These are phyloP conservation scores for Cercospora zeae-maydis DNA, from an alignment of 2,329 filamentous ascomycete genomes.

Conservation along the genomic window DNA sequence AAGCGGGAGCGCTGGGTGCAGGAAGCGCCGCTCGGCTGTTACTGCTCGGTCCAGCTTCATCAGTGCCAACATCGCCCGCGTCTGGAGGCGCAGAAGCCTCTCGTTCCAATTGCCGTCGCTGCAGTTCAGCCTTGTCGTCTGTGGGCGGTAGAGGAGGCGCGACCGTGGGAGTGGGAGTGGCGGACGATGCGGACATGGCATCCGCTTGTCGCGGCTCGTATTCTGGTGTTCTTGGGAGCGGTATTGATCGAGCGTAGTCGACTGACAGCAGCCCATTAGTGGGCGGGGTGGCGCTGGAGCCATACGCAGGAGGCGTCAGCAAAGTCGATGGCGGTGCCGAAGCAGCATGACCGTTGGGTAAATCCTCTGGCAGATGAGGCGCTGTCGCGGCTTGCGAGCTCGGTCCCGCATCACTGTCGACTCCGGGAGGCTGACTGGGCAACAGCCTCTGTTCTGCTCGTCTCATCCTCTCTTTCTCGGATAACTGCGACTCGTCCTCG, in stretches of 20 bases:
- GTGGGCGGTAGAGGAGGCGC: slow-evolving; percentile 29
- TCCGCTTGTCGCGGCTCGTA: slow-evolving; percentile 16
- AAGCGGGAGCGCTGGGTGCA: slow-evolving; percentile 14
- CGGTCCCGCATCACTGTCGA: slow-evolving; percentile 25
- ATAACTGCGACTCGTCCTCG: slow-evolving; percentile 58
- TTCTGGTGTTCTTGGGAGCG: slow-evolving; percentile 17
- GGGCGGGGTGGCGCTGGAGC: slow-evolving; percentile 4
- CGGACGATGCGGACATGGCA: slow-evolving; percentile 2
- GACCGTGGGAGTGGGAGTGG: not conserved
- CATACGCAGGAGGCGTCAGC: slow-evolving; percentile 21
- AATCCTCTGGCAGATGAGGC: slow-evolving; percentile 30
- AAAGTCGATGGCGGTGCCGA: slow-evolving; percentile 21
- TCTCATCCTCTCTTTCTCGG: slow-evolving; percentile 78
- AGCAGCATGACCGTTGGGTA: slow-evolving; percentile 6
- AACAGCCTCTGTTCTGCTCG: slow-evolving; percentile 74
- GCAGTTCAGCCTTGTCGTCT: slow-evolving; percentile 79
- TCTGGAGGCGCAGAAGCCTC: slow-evolving; percentile 42
- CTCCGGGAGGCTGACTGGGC: slow-evolving; percentile 69
- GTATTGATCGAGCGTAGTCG: slow-evolving; percentile 16
- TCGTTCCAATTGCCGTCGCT: slow-evolving; percentile 45
- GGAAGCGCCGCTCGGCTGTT: slow-evolving; percentile 1
- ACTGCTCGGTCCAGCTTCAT: slow-evolving; percentile 3
- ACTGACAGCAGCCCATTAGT: slow-evolving; percentile 8
- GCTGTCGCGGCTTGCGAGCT: slow-evolving; percentile 36
- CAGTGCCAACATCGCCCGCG: not conserved